These are phyloP conservation scores for Ogataea trehaloabstinens DNA, from an alignment of 805 yeast species.

Conservation along the genomic window DNA sequence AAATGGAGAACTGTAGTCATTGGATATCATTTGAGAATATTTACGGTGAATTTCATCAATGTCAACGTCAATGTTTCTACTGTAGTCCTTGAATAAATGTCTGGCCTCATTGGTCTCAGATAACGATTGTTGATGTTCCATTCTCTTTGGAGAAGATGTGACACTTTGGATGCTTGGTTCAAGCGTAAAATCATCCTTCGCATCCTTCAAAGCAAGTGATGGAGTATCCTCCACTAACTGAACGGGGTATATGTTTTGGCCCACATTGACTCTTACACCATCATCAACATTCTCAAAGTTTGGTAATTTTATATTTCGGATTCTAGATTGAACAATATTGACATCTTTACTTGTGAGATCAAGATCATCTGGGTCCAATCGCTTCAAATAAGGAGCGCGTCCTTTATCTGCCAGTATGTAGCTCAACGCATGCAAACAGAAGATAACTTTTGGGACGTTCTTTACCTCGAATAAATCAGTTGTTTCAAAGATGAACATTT, in stretches of 20 bases:
- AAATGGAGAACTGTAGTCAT: constrained; percentile 22
- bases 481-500: constrained; percentile 82
- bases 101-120: constrained; percentile 24
- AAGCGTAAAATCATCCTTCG: background rate
- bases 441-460: constrained; percentile 89
- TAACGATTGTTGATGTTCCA: background rate
- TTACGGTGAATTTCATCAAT: constrained; percentile 31
- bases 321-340: constrained; percentile 63
- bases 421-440: constrained; percentile 86
- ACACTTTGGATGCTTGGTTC: constrained; percentile 1
- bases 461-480: constrained; percentile 92
- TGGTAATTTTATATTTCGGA: constrained; percentile 68
- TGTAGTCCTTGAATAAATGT: constrained; percentile 19
- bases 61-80: constrained; percentile 15
- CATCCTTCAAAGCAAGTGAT: background rate
- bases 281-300: constrained; percentile 55
- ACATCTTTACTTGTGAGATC: constrained; percentile 57
- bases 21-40: constrained; percentile 21
- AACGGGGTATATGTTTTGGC: constrained; percentile 24
- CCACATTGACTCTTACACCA: constrained; percentile 33
- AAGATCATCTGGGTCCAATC: constrained; percentile 60
- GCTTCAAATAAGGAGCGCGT: constrained; percentile 57
- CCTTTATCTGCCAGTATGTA: constrained; percentile 63
- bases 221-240: constrained; percentile 8
- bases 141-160: background rate